phyloP scores from a whole-genome alignment of 345 rosid genomes.

The Arabis hirsuta region DNA sequence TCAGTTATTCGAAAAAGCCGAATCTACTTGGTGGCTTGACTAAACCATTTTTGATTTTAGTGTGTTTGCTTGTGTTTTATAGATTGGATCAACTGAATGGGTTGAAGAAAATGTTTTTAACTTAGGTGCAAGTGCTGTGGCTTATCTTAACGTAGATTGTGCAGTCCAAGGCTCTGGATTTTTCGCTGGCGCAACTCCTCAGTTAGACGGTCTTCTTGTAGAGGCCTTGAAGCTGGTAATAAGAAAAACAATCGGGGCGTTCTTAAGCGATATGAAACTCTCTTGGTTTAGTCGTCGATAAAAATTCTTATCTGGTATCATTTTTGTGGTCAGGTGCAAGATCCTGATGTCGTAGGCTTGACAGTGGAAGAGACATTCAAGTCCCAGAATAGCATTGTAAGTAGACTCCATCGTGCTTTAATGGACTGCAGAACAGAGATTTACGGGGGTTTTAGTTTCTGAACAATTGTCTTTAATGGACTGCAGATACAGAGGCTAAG shows the following conservation, averaged over 20 bases:
- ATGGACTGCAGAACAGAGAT: no score
- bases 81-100: conserved; percentile 98
- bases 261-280: neutral
- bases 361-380: conserved; percentile 72
- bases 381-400: conserved; percentile 48
- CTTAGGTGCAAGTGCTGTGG: conserved; percentile 82
- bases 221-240: conserved; percentile 78
- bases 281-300: neutral
- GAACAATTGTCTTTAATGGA: neutral
- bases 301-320: neutral
- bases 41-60: neutral
- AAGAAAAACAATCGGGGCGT: neutral
- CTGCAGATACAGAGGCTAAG: conserved; percentile 85
- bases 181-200: conserved; percentile 85
- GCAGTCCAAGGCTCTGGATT: conserved; percentile 98
- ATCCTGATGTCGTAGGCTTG: conserved; percentile 66
- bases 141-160: conserved; percentile 96
- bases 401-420: conserved; percentile 19
- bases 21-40: neutral
- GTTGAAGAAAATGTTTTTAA: conserved; percentile 85
- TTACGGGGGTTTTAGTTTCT: neutral
- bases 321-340: conserved; percentile 60
- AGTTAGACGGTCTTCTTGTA: conserved; percentile 73
- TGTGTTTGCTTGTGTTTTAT: conserved; percentile 25
- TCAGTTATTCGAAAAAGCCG: conserved; percentile 16